Evolutionary conservation across 2,329 filamentous ascomycete genomes (phyloP), one percentile per base, ranked within the genome.

Genomic region (Septoria petroselini): DNA sequence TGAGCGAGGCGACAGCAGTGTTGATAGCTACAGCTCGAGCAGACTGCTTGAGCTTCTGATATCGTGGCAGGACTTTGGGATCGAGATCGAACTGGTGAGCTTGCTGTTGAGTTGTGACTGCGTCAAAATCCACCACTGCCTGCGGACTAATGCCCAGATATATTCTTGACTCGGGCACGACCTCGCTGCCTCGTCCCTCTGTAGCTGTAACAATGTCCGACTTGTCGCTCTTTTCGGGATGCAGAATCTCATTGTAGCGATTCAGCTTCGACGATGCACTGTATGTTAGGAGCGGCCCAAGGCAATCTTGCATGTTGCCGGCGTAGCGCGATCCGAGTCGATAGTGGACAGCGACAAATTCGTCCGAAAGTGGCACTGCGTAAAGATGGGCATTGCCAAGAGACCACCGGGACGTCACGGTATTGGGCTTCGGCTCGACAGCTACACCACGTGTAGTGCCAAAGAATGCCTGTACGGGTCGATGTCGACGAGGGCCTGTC

Each of bases 231-330:
- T 90, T 94, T 9, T 90, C 91, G 1, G 88, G 85, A 68, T 95
- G 88, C 30, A 95, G 77, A 43, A 90, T 82, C 65, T 98, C 93
- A 62, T 97, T 97, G 38, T 91, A 85, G 45, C 96, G 78, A 52
- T 94, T 93, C 31, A 98, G 74, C 46, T 88, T 84, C 6, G 93
- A 91, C 1, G 93, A 97, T 5, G 93, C 91, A 62, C 87, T 83
- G 65, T 98, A 98, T 0, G 94, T 98, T 65, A 97, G 90, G 63
- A 98, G 95, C 1, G 90, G 91, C 4, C 94, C 93, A 11, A 98
- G 78, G 60, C 89, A 93, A 65, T 98, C 93, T 70, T 98, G 93
- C 61, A 95, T 95, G 65, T 98, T 98, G 12, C 93, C 93, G 64
- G 89, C 85, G 61, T 98, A 98, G 40, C 89, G 83, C 18, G 90